Percentiles rank a stretch among this genome's conserved stretches.
phyloP scores from a whole-genome alignment of 495 filamentous ascomycete species.

The Aspergillus bridgeri region DNA sequence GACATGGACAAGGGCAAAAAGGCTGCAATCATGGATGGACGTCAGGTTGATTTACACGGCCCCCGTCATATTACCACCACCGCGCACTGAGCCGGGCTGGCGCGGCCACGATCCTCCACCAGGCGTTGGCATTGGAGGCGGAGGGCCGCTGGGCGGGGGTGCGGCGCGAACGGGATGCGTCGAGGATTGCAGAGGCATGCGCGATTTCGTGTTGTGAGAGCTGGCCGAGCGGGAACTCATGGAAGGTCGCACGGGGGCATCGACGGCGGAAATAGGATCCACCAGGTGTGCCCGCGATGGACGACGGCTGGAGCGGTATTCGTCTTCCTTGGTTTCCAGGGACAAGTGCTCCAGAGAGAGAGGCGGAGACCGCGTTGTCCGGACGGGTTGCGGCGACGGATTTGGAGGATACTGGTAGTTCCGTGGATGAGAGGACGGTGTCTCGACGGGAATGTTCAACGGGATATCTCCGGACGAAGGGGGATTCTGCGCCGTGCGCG shows the following conservation, averaged over 20 bases:
- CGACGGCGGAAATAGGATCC: conserved; percentile 39
- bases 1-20: not conserved
- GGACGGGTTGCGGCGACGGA: conserved; percentile 28
- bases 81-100: conserved; percentile 26
- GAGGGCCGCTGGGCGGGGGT: conserved; percentile 40
- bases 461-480: conserved; percentile 67
- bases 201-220: conserved; percentile 35
- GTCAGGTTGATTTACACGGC: conserved; percentile 1
- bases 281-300: conserved; percentile 32
- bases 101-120: conserved; percentile 32
- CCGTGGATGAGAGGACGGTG: conserved; percentile 25
- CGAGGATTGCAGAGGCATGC: conserved; percentile 35
- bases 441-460: conserved; percentile 51
- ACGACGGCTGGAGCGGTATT: conserved; percentile 37
- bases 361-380: conserved; percentile 29
- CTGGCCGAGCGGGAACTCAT: conserved; percentile 38
- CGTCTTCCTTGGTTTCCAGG: conserved; percentile 34
- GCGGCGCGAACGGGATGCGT: conserved; percentile 43
- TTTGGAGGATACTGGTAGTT: conserved; percentile 27
- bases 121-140: conserved; percentile 21
- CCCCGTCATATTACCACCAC: conserved; percentile 16
- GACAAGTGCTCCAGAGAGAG: conserved; percentile 43
- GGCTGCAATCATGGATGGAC: too few relatives aligned
- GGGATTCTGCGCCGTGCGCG: conserved; percentile 51
- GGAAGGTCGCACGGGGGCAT: conserved; percentile 31